Conservation (phyloP, 1,284 basidiomycete species). For the Mycena sp. region DNA sequence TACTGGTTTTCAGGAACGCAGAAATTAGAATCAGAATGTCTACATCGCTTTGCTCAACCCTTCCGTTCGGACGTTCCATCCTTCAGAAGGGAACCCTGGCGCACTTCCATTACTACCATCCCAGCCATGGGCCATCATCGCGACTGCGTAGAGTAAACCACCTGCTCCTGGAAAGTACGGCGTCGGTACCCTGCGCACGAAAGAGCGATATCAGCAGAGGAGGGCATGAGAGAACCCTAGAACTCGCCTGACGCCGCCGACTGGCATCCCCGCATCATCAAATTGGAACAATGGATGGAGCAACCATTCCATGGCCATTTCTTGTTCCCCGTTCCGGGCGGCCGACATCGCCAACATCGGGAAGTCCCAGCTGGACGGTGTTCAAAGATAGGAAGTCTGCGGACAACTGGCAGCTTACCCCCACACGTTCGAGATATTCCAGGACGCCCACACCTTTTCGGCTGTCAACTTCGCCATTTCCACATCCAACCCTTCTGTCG, state of each 20-base stretch:
- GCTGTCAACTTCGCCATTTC: constrained; percentile 57
- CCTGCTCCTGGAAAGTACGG: constrained; percentile 71
- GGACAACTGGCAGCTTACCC: constrained; percentile 49
- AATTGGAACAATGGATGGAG: constrained; percentile 64
- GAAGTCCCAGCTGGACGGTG: constrained; percentile 62
- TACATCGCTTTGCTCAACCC: constrained; percentile 54
- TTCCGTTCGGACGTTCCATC: constrained; percentile 58
- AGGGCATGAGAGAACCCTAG: background rate
- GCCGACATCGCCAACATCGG: constrained; percentile 72
- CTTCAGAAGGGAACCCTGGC: constrained; percentile 58
- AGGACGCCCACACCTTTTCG: constrained; percentile 61
- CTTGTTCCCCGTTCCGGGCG: constrained; percentile 58
- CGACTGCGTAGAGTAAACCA: constrained; percentile 58
- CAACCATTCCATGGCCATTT: constrained; percentile 63
- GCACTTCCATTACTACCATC: constrained; percentile 52
- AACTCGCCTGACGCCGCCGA: constrained; percentile 53
- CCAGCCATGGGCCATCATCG: constrained; percentile 68
- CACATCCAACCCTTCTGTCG: constrained; percentile 56
- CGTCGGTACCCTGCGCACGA: constrained; percentile 54
- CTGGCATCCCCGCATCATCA: constrained; percentile 69
- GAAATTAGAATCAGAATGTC: constrained; percentile 6
- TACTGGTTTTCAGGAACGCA: too few relatives aligned
- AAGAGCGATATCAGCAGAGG: background rate
- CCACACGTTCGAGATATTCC: constrained; percentile 67
- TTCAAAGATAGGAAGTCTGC: background rate